Conservation (phyloP, 2,329 filamentous ascomycete species). For the Ceratocystis harringtonii region DNA sequence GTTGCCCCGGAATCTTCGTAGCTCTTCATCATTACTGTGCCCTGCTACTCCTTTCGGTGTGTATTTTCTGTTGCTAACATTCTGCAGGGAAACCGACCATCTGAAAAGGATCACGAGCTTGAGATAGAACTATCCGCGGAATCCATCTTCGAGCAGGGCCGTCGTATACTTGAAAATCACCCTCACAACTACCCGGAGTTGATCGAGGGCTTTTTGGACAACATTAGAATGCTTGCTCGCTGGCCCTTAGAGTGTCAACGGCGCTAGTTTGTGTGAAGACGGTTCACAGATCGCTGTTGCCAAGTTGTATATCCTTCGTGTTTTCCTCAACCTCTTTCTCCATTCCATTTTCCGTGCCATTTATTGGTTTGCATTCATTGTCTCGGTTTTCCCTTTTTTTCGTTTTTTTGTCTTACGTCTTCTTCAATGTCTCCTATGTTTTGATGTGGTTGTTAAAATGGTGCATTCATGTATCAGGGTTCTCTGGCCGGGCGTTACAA, state of each 20-base stretch:
- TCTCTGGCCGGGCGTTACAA: background rate
- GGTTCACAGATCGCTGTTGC: background rate
- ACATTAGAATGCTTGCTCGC: constrained; percentile 46
- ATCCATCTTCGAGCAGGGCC: constrained; percentile 51
- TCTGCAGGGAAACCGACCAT: constrained; percentile 27
- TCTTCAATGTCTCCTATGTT: background rate
- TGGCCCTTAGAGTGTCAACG: background rate
- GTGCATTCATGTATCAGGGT: background rate
- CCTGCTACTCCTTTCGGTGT: background rate
- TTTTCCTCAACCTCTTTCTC: background rate
- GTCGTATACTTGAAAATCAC: constrained; percentile 35
- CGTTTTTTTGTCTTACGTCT: background rate
- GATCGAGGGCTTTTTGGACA: constrained; percentile 61
- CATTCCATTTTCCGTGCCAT: background rate
- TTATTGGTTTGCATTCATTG: background rate
- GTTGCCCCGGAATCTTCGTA: constrained; percentile 19
- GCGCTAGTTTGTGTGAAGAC: background rate
- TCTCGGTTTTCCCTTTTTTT: background rate
- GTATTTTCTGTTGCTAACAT: background rate
- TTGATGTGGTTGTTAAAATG: background rate
- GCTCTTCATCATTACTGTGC: background rate
- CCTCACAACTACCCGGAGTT: constrained; percentile 50
- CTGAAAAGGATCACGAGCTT: constrained; percentile 60
- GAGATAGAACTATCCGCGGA: constrained; percentile 59
- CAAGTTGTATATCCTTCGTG: background rate